Conservation (phyloP, 495 filamentous ascomycete genomes). For the Aspergillus steynii region DNA sequence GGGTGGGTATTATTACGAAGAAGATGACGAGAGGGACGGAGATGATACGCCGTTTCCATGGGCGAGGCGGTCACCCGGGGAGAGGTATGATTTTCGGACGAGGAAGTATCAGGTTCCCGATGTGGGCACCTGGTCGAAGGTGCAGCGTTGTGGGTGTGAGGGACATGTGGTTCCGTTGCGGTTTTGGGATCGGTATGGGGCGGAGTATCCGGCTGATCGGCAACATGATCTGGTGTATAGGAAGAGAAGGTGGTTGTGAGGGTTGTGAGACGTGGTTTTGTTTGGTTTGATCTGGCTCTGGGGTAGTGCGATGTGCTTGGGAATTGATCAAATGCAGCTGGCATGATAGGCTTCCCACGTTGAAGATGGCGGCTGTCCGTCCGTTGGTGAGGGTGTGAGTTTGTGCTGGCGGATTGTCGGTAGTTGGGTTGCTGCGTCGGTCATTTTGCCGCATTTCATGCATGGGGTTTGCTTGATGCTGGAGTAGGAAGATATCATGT, state of each 20-base stretch:
- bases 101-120: slow-evolving; percentile 34
- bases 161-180: slow-evolving; percentile 26
- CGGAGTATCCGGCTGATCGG: slow-evolving; percentile 22
- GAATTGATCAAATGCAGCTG: slow-evolving; percentile 25
- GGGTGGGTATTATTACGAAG: slow-evolving; percentile 2
- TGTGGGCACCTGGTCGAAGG: slow-evolving; percentile 29
- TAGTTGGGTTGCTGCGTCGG: slow-evolving; percentile 38
- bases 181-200: slow-evolving; percentile 33
- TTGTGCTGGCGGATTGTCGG: slow-evolving; percentile 34
- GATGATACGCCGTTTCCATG: slow-evolving; percentile 15
- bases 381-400: slow-evolving; percentile 2
- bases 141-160: slow-evolving; percentile 30
- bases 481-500: slow-evolving; percentile 44
- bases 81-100: slow-evolving; percentile 33
- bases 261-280: background rate
- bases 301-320: slow-evolving; percentile 4
- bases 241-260: slow-evolving; percentile 11
- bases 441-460: slow-evolving; percentile 39
- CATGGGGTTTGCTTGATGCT: slow-evolving; percentile 43
- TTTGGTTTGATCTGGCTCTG: background rate
- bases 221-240: slow-evolving; percentile 32
- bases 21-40: background rate
- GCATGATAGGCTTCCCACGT: slow-evolving; percentile 29
- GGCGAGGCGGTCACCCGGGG: slow-evolving; percentile 12
- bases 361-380: slow-evolving; percentile 3